phyloP scores from a whole-genome alignment of 768 basidiomycete genomes.

The Melanogaster broomeanus region DNA sequence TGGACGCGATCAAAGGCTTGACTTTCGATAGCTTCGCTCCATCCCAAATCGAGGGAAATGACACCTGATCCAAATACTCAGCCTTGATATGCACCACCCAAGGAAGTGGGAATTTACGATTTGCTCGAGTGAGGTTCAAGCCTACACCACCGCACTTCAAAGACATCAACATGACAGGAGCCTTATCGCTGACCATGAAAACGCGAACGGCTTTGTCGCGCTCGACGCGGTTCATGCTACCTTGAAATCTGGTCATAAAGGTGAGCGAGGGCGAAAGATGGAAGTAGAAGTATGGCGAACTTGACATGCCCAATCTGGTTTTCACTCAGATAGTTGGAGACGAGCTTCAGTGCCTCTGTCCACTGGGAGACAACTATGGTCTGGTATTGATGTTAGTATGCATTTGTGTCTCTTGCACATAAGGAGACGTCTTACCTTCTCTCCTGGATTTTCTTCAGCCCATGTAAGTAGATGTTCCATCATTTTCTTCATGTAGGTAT shows the following conservation, averaged over 20 bases:
- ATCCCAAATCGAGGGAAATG: conserved; percentile 62
- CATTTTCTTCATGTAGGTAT: conserved; percentile 42
- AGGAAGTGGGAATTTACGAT: conserved; percentile 35
- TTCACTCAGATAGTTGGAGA: conserved; percentile 61
- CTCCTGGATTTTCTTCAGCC: conserved; percentile 50
- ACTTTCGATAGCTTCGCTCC: conserved; percentile 63
- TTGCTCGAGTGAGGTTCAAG: conserved; percentile 60
- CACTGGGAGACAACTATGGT: conserved; percentile 72
- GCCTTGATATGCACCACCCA: background rate
- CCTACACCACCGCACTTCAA: conserved; percentile 62
- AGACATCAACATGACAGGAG: conserved; percentile 61
- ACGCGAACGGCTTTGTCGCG: conserved; percentile 55
- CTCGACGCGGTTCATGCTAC: conserved; percentile 53
- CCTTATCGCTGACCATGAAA: conserved; percentile 63
- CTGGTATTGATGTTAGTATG: conserved; percentile 31
- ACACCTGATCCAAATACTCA: conserved; percentile 34
- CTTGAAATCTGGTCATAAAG: conserved; percentile 49
- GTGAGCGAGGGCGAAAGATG: background rate
- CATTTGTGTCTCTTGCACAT: background rate
- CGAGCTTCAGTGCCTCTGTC: conserved; percentile 62
- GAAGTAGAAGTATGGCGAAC: conserved; percentile 29
- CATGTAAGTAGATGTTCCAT: conserved; percentile 55
- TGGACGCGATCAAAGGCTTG: conserved; percentile 63
- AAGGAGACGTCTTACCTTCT: conserved; percentile 48
- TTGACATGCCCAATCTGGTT: conserved; percentile 55